Evolutionary conservation across 148 eudicot genomes (phyloP).

Genomic region (Rhododendron kiyosumense): DNA sequence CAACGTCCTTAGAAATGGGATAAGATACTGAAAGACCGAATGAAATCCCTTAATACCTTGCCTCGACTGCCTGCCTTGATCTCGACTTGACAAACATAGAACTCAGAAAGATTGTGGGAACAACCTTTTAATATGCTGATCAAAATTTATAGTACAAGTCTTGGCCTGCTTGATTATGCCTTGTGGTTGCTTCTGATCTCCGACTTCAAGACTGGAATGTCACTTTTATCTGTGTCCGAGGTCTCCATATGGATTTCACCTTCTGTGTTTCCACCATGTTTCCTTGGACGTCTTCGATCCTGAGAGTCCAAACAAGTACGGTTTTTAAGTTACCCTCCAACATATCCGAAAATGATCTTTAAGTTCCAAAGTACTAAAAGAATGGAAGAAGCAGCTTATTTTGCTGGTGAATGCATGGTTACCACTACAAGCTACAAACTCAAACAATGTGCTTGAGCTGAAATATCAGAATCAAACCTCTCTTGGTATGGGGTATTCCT

Average conservation of each 20-base stretch:
- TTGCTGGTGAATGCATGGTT: neutral
- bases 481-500: constrained; percentile 78
- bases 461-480: constrained; percentile 42
- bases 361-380: neutral
- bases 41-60: neutral
- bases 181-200: constrained; percentile 12
- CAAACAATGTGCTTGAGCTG: neutral
- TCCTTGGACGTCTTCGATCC: constrained; percentile 37
- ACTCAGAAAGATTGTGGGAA: neutral
- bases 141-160: neutral
- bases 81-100: neutral
- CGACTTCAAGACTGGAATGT: constrained; percentile 11
- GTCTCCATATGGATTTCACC: constrained; percentile 20
- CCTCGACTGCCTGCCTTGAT: constrained; percentile 1
- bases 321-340: neutral
- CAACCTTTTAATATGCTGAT: neutral
- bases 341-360: neutral
- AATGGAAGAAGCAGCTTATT: constrained; percentile 2
- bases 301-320: constrained; percentile 14
- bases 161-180: constrained; percentile 7
- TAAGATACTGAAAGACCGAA: neutral
- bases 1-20: constrained; percentile 11
- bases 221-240: constrained; percentile 24
- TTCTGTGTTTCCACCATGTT: constrained; percentile 13
- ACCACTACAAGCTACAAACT: neutral